These are phyloP conservation scores for Beta macrorhiza DNA, from an alignment of 179 eudicot genomes.

Conservation along the genomic window DNA sequence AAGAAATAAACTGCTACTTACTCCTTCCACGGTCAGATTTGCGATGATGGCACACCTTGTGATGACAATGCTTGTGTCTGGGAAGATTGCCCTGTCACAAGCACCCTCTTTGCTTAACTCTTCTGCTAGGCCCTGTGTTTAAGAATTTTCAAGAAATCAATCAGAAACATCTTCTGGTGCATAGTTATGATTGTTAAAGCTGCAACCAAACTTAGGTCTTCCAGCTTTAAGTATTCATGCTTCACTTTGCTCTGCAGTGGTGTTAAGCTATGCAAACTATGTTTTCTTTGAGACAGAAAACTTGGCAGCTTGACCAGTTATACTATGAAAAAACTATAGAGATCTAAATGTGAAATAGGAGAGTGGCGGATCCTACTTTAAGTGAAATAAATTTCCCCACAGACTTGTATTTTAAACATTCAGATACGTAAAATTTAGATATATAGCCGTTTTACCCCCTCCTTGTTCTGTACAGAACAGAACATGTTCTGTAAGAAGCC, in stretches of 20 bases:
- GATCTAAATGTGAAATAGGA: too few species aligned
- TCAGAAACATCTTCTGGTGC: not conserved
- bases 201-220: not conserved
- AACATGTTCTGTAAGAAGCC: too few species aligned
- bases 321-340: not conserved
- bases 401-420: too few species aligned
- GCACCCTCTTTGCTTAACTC: conserved; percentile 90
- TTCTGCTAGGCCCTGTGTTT: conserved; percentile 72
- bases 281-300: not conserved
- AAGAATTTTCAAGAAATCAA: not conserved
- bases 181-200: not conserved
- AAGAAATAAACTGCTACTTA: conserved; percentile 29
- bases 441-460: too few species aligned
- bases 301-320: not conserved
- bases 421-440: too few species aligned
- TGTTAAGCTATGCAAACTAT: not conserved
- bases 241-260: not conserved
- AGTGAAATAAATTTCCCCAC: too few species aligned
- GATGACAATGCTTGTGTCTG: conserved; percentile 46
- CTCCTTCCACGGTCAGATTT: conserved; percentile 57
- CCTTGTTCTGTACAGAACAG: too few species aligned
- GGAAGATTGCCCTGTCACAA: conserved; percentile 76
- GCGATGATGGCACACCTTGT: conserved; percentile 58
- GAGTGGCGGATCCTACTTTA: too few species aligned
- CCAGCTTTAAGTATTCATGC: not conserved